Evolutionary conservation across 2,329 filamentous ascomycete species (phyloP), one percentile per base, ranked within the genome.

Genomic region (Botryotinia convoluta): DNA sequence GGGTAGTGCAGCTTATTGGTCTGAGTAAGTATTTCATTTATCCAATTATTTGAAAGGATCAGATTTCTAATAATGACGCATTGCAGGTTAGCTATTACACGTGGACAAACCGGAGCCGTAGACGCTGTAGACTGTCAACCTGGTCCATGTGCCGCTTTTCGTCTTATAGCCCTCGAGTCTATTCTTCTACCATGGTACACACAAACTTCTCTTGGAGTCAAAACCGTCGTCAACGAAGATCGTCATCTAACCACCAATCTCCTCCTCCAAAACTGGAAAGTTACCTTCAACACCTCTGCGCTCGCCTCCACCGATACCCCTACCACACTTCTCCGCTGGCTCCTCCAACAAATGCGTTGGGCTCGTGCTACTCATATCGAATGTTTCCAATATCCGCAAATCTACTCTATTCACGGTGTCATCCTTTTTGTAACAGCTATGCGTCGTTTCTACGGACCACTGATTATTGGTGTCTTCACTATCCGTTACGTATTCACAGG

Each of bases 191-290:
- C 76, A 3, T 83, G 82, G 82, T 83, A 83, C 67, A 81, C 79
- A 4, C 82, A 83, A 74, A 81, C 76, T 0, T 78, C 81, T 0
- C 72, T 81, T n/a, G 81, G 82, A 1, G 77, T 81, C 71, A 79
- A 78, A 54, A 82, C 82, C 75, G 71, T 82, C 63, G 79, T 83
- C 48, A 83, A 83, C 72, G 82, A 83, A 73, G 82, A 83, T 72
- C 80, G 82, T 14, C 82, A 83, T 71, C 77, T 83, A 7, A 83
- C 81, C 0, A 83, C 82, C 14, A 79, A 80, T 14, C 76, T 83
- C 0, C 77, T 83, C 6, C 76, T 82, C 5, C 77, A 77, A 51
- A 81, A 81, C 12, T 82, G 80, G 79, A 80, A 78, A 32, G 79
- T 83, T 39, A 80, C 79, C 18, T 83, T 81, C 71, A 79, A 79